Evolutionary conservation across 768 basidiomycete species (phyloP), one percentile per base, ranked within the genome.

Genomic region (Pulveroboletus sp.): DNA sequence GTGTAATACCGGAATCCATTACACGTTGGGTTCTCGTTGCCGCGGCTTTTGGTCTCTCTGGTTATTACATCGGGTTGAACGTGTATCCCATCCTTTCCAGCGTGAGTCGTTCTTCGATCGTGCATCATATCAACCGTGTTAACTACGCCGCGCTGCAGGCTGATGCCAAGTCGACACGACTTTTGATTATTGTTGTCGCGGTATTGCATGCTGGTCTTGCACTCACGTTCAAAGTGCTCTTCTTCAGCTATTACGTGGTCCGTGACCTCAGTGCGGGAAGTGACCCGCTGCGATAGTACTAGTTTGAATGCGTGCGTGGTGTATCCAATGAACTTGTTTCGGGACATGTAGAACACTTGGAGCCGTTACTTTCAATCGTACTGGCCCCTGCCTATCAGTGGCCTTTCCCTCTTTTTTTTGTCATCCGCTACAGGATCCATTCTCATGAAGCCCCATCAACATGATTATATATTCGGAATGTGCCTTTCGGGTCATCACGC

Each of bases 41-140:
- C 12, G 40, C 83, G 38, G 94, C 82, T 0, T 90, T 89, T 56
- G 73, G 72, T 2, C 70, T 92, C 17, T 97, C 95, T 7, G 92
- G 93, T 2, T 92, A 81, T 72, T 98, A 94, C 76, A 76, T 99
- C 24, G 74, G 77, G 13, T 75, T 76, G 20, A 92, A 94, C 60
- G 80, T 97, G 39, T 98, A 97, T 58, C 95, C 95, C 4, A 79
- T 97, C 44, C 82, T 98, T 24, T 82, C 88, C 31, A 78, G 82
- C 9, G 93, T 94, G 57, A 58, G 87, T 75, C 42, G 36, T 42
- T 20, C 19, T 14, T 9, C 49, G 44, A 8, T 17, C 45, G 40
- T 46, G 20, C 10, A 8, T 41, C 13, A 27, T 16, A 13, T 31
- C 19, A 40, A 20, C 50, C 25, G 32, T 33, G 16, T 12, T 52